Conservation (phyloP, 2,329 filamentous ascomycete genomes). For the Claviceps pazoutovae region DNA sequence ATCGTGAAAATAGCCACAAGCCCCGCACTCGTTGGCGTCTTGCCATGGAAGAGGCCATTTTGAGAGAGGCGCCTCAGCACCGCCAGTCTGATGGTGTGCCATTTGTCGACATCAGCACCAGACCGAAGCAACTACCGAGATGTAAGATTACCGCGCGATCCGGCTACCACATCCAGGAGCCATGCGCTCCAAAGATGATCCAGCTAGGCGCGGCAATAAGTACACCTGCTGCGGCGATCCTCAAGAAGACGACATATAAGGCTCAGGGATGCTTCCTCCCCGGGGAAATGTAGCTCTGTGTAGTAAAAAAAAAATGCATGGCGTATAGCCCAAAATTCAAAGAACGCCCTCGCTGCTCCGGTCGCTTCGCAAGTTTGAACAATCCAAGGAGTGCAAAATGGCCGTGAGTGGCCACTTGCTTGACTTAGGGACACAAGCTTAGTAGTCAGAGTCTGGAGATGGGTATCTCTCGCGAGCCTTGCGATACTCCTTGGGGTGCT, state of each 20-base stretch:
- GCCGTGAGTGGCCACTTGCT: slow-evolving; percentile 4
- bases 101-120: slow-evolving; percentile 25
- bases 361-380: background rate
- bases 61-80: slow-evolving; percentile 13
- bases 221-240: too few species aligned
- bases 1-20: slow-evolving; percentile 21
- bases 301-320: too few species aligned
- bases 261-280: too few species aligned
- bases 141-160: slow-evolving; percentile 20
- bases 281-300: too few species aligned
- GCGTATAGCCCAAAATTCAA: too few species aligned
- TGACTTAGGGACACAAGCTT: slow-evolving; percentile 11
- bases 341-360: background rate
- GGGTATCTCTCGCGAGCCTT: slow-evolving; percentile 55
- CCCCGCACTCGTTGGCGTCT: slow-evolving; percentile 9
- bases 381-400: background rate
- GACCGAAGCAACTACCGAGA: slow-evolving; percentile 22
- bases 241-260: too few species aligned
- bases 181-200: too few species aligned
- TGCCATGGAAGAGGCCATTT: slow-evolving; percentile 13
- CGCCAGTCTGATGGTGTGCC: slow-evolving; percentile 10
- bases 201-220: too few species aligned
- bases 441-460: slow-evolving; percentile 41
- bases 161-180: too few species aligned
- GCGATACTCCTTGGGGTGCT: slow-evolving; percentile 55